A percentile compares a stretch with the other conserved stretches of the same genome.
phyloP scores from a whole-genome alignment of 192 early-diverging fungal species.

The Powellomyces hirtus region DNA sequence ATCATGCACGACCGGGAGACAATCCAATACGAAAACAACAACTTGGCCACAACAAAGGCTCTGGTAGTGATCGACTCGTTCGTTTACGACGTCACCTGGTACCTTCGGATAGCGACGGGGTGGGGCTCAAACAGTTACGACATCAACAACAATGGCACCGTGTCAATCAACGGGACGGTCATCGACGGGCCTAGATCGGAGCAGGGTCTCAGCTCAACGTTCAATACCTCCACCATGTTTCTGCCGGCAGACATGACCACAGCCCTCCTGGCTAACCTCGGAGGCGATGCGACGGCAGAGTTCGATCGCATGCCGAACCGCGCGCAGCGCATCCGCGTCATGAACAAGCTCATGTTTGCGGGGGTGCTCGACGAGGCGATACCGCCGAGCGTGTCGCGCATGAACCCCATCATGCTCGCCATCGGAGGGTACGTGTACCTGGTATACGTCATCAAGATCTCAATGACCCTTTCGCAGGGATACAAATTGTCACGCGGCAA shows the following conservation, averaged over 20 bases:
- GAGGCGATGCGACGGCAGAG: background rate
- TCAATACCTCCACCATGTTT: background rate
- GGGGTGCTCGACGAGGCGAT: slow-evolving; percentile 9
- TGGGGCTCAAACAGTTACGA: background rate
- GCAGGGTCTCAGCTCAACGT: background rate
- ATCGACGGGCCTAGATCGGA: background rate
- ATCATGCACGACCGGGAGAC: background rate
- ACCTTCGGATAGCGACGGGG: slow-evolving; percentile 15
- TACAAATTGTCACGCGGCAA: background rate
- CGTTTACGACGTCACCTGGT: slow-evolving; percentile 16
- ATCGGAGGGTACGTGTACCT: background rate
- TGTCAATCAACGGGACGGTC: background rate
- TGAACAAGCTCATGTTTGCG: slow-evolving; percentile 20
- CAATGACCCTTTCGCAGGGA: slow-evolving; percentile 7
- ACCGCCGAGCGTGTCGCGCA: background rate
- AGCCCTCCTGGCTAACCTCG: background rate
- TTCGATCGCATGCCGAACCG: background rate
- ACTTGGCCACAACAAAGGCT: background rate
- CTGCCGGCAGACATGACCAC: background rate
- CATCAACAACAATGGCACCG: background rate
- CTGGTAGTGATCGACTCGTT: slow-evolving; percentile 7
- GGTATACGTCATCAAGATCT: background rate
- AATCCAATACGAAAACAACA: background rate
- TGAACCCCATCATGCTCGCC: slow-evolving; percentile 4
- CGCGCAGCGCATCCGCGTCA: background rate